Conservation (phyloP, 495 filamentous ascomycete genomes). For the Chaetomium cochliodes region DNA sequence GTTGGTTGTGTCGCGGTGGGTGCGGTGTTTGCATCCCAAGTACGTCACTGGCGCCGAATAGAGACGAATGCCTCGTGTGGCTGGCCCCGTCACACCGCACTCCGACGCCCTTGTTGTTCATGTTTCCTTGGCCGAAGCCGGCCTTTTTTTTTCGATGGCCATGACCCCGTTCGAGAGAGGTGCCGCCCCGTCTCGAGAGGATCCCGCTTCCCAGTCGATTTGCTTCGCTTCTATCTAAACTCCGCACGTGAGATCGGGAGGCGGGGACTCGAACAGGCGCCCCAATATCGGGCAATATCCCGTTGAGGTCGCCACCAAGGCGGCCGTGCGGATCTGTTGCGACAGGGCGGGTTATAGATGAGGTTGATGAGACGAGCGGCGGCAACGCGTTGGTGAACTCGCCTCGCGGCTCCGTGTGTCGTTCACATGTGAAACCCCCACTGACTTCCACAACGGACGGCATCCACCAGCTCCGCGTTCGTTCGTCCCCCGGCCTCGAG, state of each 20-base stretch:
- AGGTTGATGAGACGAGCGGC: slow-evolving; percentile 11
- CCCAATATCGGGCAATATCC: slow-evolving; percentile 12
- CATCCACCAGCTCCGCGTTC: slow-evolving; percentile 5
- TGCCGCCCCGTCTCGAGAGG: neutral
- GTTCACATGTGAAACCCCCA: slow-evolving; percentile 11
- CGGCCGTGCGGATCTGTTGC: neutral
- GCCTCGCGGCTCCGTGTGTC: slow-evolving; percentile 13
- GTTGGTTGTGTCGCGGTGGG: neutral
- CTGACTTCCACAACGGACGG: neutral
- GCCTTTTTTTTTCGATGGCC: neutral
- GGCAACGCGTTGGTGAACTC: neutral
- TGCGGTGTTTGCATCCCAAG: neutral
- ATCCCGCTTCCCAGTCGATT: neutral
- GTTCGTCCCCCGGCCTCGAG: slow-evolving; percentile 11
- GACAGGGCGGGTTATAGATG: neutral
- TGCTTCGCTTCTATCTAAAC: neutral
- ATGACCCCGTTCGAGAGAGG: neutral
- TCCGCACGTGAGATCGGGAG: neutral
- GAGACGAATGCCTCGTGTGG: neutral
- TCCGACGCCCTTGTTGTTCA: neutral
- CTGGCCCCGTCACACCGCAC: slow-evolving; percentile 1
- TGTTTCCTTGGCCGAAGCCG: slow-evolving; percentile 3
- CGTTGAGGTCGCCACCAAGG: slow-evolving; percentile 3
- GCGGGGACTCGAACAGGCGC: neutral
- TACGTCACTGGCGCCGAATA: slow-evolving; percentile 17